Percentiles rank a stretch among this genome's conserved stretches.
These are phyloP conservation scores for Aspergillus thermomutatus DNA, from an alignment of 2,329 filamentous ascomycete genomes.

Conservation along the genomic window DNA sequence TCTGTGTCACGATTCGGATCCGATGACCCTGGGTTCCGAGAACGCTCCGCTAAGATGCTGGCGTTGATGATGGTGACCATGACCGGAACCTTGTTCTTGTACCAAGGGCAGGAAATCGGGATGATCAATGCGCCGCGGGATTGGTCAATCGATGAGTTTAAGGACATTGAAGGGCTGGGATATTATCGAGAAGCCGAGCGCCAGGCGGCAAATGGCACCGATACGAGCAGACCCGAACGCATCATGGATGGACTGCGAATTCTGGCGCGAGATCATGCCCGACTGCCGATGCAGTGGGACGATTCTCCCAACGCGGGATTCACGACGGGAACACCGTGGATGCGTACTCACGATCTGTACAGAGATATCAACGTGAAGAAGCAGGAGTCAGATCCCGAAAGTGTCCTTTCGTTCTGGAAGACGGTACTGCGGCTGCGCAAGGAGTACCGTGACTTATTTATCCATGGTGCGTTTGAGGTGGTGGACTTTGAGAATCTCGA, in stretches of 20 bases:
- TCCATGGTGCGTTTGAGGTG: constrained; percentile 19
- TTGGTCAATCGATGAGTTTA: constrained; percentile 48
- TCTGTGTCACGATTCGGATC: constrained; percentile 53
- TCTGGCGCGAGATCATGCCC: constrained; percentile 58
- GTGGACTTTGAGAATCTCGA: constrained; percentile 19
- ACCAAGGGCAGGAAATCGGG: constrained; percentile 61
- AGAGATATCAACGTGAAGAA: constrained; percentile 47
- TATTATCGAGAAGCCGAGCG: constrained; percentile 43
- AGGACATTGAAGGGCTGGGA: constrained; percentile 44
- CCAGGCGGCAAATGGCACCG: constrained; percentile 29
- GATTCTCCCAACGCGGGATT: constrained; percentile 58
- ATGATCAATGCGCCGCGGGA: constrained; percentile 53
- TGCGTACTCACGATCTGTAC: constrained; percentile 52
- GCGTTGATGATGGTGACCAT: constrained; percentile 47
- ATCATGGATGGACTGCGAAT: constrained; percentile 45
- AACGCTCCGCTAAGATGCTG: constrained; percentile 53
- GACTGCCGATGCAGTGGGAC: constrained; percentile 67
- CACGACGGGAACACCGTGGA: constrained; percentile 56
- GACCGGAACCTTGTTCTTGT: constrained; percentile 56
- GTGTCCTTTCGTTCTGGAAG: constrained; percentile 60
- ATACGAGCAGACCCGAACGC: constrained; percentile 10
- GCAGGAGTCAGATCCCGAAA: constrained; percentile 45
- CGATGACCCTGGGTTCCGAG: constrained; percentile 47
- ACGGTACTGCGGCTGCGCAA: constrained; percentile 54
- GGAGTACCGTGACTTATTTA: constrained; percentile 55